These are phyloP conservation scores for Striga hermonthica DNA, from an alignment of 305 asterid genomes.

Conservation along the genomic window DNA sequence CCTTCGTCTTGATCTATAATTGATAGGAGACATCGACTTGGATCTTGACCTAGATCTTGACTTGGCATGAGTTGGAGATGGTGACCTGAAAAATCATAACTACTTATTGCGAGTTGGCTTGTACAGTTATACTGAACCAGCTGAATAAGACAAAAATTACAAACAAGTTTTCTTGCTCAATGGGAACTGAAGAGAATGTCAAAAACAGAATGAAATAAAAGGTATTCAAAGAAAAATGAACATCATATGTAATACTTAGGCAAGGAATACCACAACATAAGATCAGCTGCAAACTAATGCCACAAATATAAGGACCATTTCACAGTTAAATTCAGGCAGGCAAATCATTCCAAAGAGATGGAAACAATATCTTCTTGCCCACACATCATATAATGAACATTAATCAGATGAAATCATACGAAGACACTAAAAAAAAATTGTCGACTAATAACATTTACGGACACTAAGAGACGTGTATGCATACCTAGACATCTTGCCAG, in stretches of 20 bases:
- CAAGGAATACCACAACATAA: slow-evolving; percentile 5
- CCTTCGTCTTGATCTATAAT: slow-evolving; percentile 56
- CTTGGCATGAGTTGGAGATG: slow-evolving; percentile 49
- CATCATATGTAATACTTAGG: slow-evolving; percentile 4
- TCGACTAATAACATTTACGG: slow-evolving; percentile 3
- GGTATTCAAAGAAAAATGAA: neutral
- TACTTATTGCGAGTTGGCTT: slow-evolving; percentile 26
- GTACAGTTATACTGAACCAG: slow-evolving; percentile 12
- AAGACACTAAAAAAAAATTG: slow-evolving; percentile 9
- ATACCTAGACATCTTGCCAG: slow-evolving; percentile 69
- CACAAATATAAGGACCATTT: neutral
- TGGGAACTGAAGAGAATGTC: neutral
- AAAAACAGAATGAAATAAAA: neutral
- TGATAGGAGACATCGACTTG: slow-evolving; percentile 74
- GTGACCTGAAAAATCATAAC: slow-evolving; percentile 57
- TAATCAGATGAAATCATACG: slow-evolving; percentile 20
- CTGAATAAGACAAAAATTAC: neutral
- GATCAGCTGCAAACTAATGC: neutral
- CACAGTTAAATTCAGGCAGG: slow-evolving; percentile 1
- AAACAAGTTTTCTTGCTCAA: neutral
- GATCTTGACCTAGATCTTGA: slow-evolving; percentile 80
- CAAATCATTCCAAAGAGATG: slow-evolving; percentile 9
- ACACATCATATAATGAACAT: neutral
- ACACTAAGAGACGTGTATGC: neutral
- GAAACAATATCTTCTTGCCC: neutral